A percentile compares a stretch with the other conserved stretches of the same genome.
Evolutionary conservation across 129 eudicot species (phyloP).

Genomic region (Silybum marianum): DNA sequence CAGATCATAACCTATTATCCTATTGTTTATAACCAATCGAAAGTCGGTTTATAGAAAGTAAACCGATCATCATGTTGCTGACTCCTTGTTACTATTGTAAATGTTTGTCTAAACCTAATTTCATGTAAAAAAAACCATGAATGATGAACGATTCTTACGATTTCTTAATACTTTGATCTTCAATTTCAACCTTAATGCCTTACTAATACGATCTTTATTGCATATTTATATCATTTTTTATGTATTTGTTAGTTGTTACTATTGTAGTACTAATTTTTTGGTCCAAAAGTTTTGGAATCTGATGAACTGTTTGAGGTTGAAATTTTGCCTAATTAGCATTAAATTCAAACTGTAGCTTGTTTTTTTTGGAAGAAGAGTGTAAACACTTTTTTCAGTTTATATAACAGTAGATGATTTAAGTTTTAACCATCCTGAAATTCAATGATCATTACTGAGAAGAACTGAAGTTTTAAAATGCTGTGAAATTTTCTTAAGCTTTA

Average conservation of each 20-base stretch:
- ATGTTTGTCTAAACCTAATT: slow-evolving; percentile 16
- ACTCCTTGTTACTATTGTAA: background rate
- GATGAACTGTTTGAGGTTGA: slow-evolving; percentile 18
- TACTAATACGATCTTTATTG: background rate
- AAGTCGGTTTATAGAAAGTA: background rate
- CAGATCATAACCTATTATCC: background rate
- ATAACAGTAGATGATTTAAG: background rate
- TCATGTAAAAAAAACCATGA: background rate
- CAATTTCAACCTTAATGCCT: background rate
- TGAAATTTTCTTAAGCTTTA: background rate
- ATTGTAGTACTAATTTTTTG: background rate
- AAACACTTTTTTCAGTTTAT: too few species aligned
- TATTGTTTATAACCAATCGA: slow-evolving; percentile 1
- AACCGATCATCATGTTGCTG: slow-evolving; percentile 8
- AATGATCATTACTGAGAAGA: background rate
- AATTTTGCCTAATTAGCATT: slow-evolving; percentile 5
- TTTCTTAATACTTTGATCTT: background rate
- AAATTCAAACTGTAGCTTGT: slow-evolving; percentile 16
- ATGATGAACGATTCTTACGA: background rate
- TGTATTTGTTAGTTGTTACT: background rate
- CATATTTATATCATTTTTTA: background rate
- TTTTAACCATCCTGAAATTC: background rate
- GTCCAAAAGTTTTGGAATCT: slow-evolving; percentile 1
- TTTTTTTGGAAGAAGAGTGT: too few species aligned
- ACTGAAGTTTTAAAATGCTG: background rate